Conservation (phyloP, 257 asterid species). For the Salvia splendens region DNA sequence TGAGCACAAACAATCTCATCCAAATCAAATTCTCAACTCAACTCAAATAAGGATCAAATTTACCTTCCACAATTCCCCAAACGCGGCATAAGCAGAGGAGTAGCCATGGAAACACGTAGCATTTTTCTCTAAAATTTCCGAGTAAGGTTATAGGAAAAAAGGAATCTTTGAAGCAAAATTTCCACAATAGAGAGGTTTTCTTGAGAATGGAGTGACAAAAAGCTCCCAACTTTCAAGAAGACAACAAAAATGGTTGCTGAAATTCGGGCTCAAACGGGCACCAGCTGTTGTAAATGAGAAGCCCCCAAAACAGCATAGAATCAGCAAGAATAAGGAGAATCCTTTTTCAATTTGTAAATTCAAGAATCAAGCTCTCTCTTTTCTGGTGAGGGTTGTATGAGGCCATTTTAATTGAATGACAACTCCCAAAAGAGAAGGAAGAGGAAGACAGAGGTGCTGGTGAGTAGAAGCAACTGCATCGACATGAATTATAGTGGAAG, state of each 20-base stretch:
- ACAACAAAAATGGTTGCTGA: conserved; percentile 31
- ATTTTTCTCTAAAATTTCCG: conserved; percentile 45
- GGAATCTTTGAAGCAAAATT: conserved; percentile 28
- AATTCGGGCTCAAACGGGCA: conserved; percentile 34
- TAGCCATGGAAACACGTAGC: conserved; percentile 50
- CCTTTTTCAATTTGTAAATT: conserved; percentile 11
- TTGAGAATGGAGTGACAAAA: conserved; percentile 33
- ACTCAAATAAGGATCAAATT: conserved; percentile 26
- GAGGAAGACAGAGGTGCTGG: conserved; percentile 44
- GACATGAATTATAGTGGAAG: conserved; percentile 46
- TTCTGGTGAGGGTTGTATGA: conserved; percentile 26
- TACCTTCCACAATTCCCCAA: conserved; percentile 56
- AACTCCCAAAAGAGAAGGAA: conserved; percentile 39
- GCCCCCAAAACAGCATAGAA: conserved; percentile 40
- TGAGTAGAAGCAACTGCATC: conserved; percentile 37
- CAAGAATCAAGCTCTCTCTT: conserved; percentile 37
- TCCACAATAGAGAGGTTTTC: conserved; percentile 27
- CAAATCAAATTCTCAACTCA: conserved; percentile 15
- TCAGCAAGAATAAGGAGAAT: conserved; percentile 4
- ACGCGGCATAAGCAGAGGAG: conserved; percentile 34
- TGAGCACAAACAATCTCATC: conserved; percentile 22
- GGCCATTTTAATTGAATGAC: conserved; percentile 46
- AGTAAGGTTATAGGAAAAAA: neutral
- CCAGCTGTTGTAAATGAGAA: conserved; percentile 29
- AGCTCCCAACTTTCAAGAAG: conserved; percentile 26